phyloP scores from a whole-genome alignment of 192 early-diverging fungal genomes.

The Funneliformis mosseae region DNA sequence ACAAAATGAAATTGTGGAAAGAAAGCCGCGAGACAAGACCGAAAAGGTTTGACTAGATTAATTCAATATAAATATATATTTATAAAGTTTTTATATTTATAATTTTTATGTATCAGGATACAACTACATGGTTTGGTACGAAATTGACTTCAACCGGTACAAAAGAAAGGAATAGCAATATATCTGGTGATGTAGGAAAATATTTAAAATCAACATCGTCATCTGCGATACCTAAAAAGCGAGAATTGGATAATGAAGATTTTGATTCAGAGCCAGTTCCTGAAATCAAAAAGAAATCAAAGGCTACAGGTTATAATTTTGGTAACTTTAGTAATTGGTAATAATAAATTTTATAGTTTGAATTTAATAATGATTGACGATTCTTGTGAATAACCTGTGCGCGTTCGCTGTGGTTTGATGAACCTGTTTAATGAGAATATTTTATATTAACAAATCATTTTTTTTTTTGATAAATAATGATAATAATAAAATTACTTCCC shows the following conservation, averaged over 20 bases:
- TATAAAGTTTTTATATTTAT: background rate
- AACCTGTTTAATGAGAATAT: slow-evolving; percentile 33
- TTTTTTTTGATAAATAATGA: background rate
- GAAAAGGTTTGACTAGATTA: slow-evolving; percentile 44
- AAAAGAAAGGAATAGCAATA: slow-evolving; percentile 38
- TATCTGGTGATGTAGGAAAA: slow-evolving; percentile 61
- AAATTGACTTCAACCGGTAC: slow-evolving; percentile 43
- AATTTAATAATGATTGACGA: slow-evolving; percentile 5
- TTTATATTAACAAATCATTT: background rate
- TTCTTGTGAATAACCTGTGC: slow-evolving; percentile 44
- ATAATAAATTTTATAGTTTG: background rate
- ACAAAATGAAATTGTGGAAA: slow-evolving; percentile 44
- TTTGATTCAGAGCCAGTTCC: background rate
- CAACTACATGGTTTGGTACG: slow-evolving; percentile 75
- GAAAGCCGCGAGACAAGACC: slow-evolving; percentile 50
- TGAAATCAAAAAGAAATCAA: slow-evolving; percentile 28
- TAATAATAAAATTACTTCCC: slow-evolving; percentile 37
- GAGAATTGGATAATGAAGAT: slow-evolving; percentile 20
- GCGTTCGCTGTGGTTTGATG: slow-evolving; percentile 44
- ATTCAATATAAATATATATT: background rate
- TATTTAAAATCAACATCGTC: slow-evolving; percentile 50
- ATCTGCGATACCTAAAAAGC: slow-evolving; percentile 17
- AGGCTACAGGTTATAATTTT: slow-evolving; percentile 36
- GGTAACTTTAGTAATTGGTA: slow-evolving; percentile 54
- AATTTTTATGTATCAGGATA: slow-evolving; percentile 40